These are phyloP conservation scores for Neotropicomus parvogracilis DNA, from an alignment of 1,284 basidiomycete species.

Conservation along the genomic window DNA sequence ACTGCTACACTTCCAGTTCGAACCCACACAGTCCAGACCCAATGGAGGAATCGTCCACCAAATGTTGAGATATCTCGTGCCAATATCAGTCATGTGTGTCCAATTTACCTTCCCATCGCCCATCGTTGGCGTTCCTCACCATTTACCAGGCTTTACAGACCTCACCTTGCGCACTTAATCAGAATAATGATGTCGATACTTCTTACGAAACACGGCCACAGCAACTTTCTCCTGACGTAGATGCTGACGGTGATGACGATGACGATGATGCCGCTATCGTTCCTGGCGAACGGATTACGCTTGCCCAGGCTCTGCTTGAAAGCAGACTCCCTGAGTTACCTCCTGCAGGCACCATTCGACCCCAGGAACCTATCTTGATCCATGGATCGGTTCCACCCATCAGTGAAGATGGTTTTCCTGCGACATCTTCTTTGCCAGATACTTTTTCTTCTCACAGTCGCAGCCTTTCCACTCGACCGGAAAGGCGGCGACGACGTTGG, in stretches of 20 bases:
- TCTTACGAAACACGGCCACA: constrained; percentile 19
- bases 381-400: constrained; percentile 37
- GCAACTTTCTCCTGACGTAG: constrained; percentile 38
- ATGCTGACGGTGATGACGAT: constrained; percentile 67
- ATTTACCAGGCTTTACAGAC: constrained; percentile 57
- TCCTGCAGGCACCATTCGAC: constrained; percentile 58
- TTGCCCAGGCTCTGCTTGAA: constrained; percentile 70
- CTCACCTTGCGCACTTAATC: constrained; percentile 31
- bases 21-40: constrained; percentile 29
- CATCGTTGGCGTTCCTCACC: constrained; percentile 60
- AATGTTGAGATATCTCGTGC: constrained; percentile 46
- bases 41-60: constrained; percentile 55
- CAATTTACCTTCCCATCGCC: constrained; percentile 54
- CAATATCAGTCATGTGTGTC: constrained; percentile 34
- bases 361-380: constrained; percentile 67
- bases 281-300: constrained; percentile 55
- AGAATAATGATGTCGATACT: constrained; percentile 9
- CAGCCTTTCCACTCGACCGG: constrained; percentile 28
- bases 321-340: constrained; percentile 72
- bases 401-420: constrained; percentile 42
- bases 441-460: constrained; percentile 35
- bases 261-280: constrained; percentile 43
- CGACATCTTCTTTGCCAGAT: constrained; percentile 49
- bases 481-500: constrained; percentile 35
- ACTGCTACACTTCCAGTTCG: constrained; percentile 31